These are phyloP conservation scores for Hirsutella rhossiliensis DNA, from an alignment of 2,329 filamentous ascomycete genomes.

Conservation along the genomic window DNA sequence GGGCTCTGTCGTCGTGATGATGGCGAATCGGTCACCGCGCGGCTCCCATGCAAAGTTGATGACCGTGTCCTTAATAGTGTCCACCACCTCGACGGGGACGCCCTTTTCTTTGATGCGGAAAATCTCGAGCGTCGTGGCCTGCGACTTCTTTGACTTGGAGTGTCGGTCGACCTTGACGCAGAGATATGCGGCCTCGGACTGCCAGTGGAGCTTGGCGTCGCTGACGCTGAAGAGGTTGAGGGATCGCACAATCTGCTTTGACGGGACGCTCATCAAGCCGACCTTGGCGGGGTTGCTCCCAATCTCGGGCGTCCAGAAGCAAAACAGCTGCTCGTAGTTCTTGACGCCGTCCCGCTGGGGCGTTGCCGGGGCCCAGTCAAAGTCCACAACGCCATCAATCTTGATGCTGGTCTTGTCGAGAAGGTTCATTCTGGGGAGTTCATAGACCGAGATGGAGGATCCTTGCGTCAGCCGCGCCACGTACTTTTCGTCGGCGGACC, in stretches of 20 bases:
- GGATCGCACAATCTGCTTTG: conserved; percentile 86
- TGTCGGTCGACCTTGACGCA: conserved; percentile 98
- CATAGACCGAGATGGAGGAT: conserved; percentile 83
- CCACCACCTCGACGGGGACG: conserved; percentile 94
- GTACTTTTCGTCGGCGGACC: conserved; percentile 95
- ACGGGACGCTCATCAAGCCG: conserved; percentile 88
- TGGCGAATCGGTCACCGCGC: conserved; percentile 91
- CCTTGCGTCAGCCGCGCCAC: conserved; percentile 84
- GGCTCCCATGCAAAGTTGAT: conserved; percentile 99
- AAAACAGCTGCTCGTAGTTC: conserved; percentile 89
- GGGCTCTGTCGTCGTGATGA: conserved; percentile 88
- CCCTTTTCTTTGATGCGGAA: conserved; percentile 97
- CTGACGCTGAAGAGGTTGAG: conserved; percentile 97
- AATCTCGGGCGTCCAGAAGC: conserved; percentile 97
- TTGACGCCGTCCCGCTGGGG: conserved; percentile 76
- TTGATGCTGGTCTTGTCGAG: conserved; percentile 88
- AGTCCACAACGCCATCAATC: conserved; percentile 93
- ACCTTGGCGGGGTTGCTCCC: conserved; percentile 97
- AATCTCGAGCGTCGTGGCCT: conserved; percentile 94
- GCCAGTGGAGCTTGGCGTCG: conserved; percentile 97
- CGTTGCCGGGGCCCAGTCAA: conserved; percentile 88
- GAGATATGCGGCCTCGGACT: conserved; percentile 84
- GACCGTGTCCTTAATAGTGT: conserved; percentile 95
- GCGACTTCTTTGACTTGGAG: conserved; percentile 97
- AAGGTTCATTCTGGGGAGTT: conserved; percentile 78